Conservation (phyloP, 2,329 filamentous ascomycete species). For the Penicillium sp. region DNA sequence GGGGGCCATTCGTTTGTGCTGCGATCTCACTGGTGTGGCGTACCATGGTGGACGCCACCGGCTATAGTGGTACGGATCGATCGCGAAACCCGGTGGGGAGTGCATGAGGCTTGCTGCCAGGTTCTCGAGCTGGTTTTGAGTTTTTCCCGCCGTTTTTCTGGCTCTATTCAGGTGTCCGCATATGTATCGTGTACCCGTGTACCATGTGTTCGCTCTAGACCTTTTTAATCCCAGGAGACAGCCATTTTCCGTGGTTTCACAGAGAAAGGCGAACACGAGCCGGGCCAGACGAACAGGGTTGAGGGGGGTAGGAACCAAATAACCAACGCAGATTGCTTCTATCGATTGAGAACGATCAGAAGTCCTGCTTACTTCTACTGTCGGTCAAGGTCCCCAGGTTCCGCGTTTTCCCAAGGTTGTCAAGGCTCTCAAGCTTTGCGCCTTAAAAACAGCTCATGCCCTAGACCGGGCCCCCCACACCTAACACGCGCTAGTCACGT, state of each 20-base stretch:
- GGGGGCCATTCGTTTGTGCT: constrained; percentile 9
- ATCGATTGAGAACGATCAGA: too few species aligned
- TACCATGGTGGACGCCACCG: constrained; percentile 11
- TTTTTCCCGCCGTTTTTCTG: neutral
- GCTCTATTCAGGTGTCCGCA: too few species aligned
- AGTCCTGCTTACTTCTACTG: too few species aligned
- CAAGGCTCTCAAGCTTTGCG: neutral
- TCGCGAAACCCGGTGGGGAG: neutral
- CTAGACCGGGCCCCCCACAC: neutral
- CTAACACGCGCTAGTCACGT: neutral
- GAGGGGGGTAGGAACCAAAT: neutral
- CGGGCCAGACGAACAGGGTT: neutral
- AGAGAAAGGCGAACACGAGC: constrained; percentile 1
- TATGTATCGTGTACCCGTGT: too few species aligned
- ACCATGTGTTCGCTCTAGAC: neutral
- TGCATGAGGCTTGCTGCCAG: neutral
- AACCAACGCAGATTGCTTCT: neutral
- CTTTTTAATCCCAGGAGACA: neutral
- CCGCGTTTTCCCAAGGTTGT: neutral
- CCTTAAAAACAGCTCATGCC: neutral
- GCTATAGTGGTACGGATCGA: neutral
- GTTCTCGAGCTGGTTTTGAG: neutral
- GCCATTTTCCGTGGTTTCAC: constrained; percentile 1
- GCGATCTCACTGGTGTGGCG: constrained; percentile 19
- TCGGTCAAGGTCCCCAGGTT: neutral